Conservation (phyloP, 306 rosid species). For the Erythrophleum fordii region DNA sequence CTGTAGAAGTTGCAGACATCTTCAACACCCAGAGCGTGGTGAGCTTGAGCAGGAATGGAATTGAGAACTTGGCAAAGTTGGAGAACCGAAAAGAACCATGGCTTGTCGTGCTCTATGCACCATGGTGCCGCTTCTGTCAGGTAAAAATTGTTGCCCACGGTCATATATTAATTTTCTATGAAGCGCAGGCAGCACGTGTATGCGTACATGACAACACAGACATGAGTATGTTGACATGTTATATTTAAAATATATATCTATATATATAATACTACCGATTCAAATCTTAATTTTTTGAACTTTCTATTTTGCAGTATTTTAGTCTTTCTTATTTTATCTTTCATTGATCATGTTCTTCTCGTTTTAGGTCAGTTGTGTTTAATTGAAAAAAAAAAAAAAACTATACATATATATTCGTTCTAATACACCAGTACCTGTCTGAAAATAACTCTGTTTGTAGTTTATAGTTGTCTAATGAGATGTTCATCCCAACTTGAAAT, state of each 20-base stretch:
- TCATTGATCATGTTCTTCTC: too few species aligned
- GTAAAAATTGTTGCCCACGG: conserved; percentile 26
- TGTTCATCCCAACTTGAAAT: conserved; percentile 16
- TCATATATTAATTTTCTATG: background rate
- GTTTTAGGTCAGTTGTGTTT: too few species aligned
- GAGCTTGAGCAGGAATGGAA: conserved; percentile 67
- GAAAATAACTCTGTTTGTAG: background rate
- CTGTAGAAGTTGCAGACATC: conserved; percentile 57
- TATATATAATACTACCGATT: too few species aligned
- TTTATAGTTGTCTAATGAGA: background rate
- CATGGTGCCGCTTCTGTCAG: conserved; percentile 96
- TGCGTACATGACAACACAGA: too few species aligned
- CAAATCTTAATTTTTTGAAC: too few species aligned
- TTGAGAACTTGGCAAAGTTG: conserved; percentile 73
- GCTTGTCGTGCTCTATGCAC: conserved; percentile 90
- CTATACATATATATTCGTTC: too few species aligned
- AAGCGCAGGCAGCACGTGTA: background rate
- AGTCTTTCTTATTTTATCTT: too few species aligned
- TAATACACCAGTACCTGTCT: background rate
- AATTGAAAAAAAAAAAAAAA: too few species aligned
- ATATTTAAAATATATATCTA: too few species aligned
- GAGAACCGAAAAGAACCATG: conserved; percentile 72
- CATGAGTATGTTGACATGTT: too few species aligned
- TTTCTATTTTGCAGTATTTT: too few species aligned
- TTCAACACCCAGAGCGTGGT: conserved; percentile 64